phyloP scores from a whole-genome alignment of 2,329 filamentous ascomycete genomes.

The Lecanosticta acicola region DNA sequence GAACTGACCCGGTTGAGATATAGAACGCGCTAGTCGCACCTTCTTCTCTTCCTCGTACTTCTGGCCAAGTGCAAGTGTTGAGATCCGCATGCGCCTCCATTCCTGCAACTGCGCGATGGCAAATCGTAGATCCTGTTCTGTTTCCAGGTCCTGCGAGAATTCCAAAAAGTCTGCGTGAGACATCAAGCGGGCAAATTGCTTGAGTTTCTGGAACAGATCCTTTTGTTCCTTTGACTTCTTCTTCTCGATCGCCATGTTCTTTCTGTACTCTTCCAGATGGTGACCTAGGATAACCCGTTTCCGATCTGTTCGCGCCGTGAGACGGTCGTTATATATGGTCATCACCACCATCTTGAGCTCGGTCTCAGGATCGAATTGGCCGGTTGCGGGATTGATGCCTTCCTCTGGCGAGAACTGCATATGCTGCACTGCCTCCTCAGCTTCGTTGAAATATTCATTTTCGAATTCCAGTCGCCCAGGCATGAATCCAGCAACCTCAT shows the following conservation, averaged over 20 bases:
- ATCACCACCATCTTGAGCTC: slow-evolving; percentile 96
- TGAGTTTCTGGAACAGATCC: slow-evolving; percentile 85
- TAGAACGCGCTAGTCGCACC: slow-evolving; percentile 57
- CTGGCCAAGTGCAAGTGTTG: slow-evolving; percentile 77
- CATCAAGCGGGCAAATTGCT: slow-evolving; percentile 96
- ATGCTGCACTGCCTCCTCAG: slow-evolving; percentile 93
- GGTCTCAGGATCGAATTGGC: slow-evolving; percentile 89
- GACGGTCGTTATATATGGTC: slow-evolving; percentile 91
- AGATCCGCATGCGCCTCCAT: slow-evolving; percentile 81
- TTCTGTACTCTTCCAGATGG: slow-evolving; percentile 84
- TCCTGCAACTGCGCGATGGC: slow-evolving; percentile 89
- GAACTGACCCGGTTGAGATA: slow-evolving; percentile 34
- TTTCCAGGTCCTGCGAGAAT: slow-evolving; percentile 76
- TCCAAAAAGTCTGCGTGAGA: slow-evolving; percentile 84
- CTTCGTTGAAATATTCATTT: slow-evolving; percentile 95
- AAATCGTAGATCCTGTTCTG: slow-evolving; percentile 84
- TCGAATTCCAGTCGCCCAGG: slow-evolving; percentile 95
- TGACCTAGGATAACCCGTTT: slow-evolving; percentile 98
- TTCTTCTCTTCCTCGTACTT: slow-evolving; percentile 91
- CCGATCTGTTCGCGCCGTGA: slow-evolving; percentile 84
- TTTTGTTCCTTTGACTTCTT: slow-evolving; percentile 93
- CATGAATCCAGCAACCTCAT: slow-evolving; percentile 99
- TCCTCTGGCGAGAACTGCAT: slow-evolving; percentile 98
- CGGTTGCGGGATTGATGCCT: slow-evolving; percentile 76
- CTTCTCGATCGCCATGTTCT: slow-evolving; percentile 85